Evolutionary conservation across 31 red algal genomes (phyloP), one percentile per base, ranked within the genome.

Genomic region (Asparagopsis taxiformis): DNA sequence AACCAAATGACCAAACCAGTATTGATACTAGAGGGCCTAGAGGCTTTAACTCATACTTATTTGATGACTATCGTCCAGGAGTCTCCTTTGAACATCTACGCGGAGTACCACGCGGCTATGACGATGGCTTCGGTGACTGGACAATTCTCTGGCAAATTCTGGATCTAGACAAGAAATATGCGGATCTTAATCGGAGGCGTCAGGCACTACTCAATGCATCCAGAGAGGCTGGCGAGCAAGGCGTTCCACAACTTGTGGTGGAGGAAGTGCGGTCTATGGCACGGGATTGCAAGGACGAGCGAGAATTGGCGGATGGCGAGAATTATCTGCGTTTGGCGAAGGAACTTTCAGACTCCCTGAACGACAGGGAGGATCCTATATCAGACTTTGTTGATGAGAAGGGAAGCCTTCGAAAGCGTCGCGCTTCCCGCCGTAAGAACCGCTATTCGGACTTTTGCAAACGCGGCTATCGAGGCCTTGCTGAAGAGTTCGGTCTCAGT

Each of bases 41-140:
- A 46, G 84, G 84, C 21, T 89, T 89, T 39, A 89, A 89, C 59
- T 89, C 84, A 10, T 9, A 68, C 2, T 5, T 26, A 16, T 70
- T 79, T 30, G 41, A 79, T 32, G 84, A 67, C 28, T 70, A 64
- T 48, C 31, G 32, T 20, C 55, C 65, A 16, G 55, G 57, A 30
- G 61, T 77, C 32, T 79, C 74, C 24, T 79, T 79, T 57, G 84
- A 89, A 39, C 84, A 89, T 64, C 23, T 62, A 35, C 73, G 66
- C 15, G 84, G 84, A 39, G 84, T 89, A 6, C 61, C 82, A 17
- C 61, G 60, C 20, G 82, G 82, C 29, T 87, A 87, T 63, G 70
- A 87, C 63, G 82, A 87, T 70, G 82, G 82, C 2, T 87, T 87
- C 61, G 82, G 82, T 30, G 82, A 87, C 25, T 87, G 82, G 82